phyloP scores from a whole-genome alignment of 2,329 filamentous ascomycete genomes.

The Bipolaris gigantea region DNA sequence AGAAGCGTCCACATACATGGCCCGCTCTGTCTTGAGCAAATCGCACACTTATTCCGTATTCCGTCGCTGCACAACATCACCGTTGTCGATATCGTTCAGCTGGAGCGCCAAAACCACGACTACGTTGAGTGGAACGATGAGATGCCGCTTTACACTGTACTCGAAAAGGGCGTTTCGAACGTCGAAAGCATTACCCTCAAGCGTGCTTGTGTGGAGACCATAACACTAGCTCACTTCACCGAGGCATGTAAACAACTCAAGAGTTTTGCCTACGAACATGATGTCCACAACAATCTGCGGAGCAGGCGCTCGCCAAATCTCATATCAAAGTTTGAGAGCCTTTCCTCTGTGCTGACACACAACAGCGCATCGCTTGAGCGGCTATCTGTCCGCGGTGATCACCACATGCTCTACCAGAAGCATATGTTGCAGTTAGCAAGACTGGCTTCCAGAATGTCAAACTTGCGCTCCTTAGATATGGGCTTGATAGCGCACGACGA shows the following conservation, averaged over 20 bases:
- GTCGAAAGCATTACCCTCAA: constrained; percentile 6
- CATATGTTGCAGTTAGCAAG: constrained; percentile 7
- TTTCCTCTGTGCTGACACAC: not conserved
- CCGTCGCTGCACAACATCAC: constrained; percentile 4
- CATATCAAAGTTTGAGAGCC: not conserved
- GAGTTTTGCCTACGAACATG: constrained; percentile 8
- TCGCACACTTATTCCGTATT: constrained; percentile 8
- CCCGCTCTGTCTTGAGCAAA: constrained; percentile 5
- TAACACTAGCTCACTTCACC: constrained; percentile 3
- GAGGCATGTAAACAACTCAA: constrained; percentile 4
- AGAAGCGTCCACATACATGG: constrained; percentile 4
- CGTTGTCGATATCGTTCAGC: constrained; percentile 1
- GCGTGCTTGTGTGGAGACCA: constrained; percentile 2
- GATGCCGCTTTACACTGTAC: constrained; percentile 3
- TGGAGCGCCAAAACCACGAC: not conserved
- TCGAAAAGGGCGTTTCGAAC: not conserved
- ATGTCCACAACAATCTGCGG: constrained; percentile 5
- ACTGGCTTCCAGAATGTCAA: constrained; percentile 1
- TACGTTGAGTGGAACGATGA: not conserved
- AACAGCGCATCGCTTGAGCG: constrained; percentile 1
- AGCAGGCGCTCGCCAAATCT: not conserved
- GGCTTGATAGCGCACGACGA: constrained; percentile 9
- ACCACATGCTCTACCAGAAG: constrained; percentile 3
- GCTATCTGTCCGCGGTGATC: constrained; percentile 6
- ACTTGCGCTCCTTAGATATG: constrained; percentile 9